Base-by-base conservation (phyloP, 495 filamentous ascomycete species). In the Tuber aestivum region DNA sequence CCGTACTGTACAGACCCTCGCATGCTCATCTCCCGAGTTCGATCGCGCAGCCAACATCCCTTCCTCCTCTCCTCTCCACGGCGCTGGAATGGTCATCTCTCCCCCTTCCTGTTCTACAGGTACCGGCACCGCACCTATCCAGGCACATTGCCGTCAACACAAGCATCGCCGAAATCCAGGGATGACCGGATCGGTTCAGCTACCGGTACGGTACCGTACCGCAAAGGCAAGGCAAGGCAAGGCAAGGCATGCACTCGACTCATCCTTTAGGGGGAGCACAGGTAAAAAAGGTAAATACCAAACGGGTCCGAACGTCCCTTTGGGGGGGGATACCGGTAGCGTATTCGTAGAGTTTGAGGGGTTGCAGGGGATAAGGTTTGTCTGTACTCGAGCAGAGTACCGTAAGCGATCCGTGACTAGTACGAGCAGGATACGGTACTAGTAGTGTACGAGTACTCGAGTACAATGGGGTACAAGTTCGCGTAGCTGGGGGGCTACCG, bases 291-390 rank as follows among this genome's bases (percentile, higher is more conserved):
- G 50, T n/a, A 50, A 50, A 50, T 20, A 10, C 8, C n/a, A 32
- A 61, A 61, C 50, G n/a, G 50, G n/a, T 4, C 12, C 12, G 5
- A 50, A 50, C 20, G 45, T n/a, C 45, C 45, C 21, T n/a, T 50
- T 50, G 23, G 0, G 45, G 45, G 9, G 69, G 41, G 20, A 79
- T 77, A 7, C 78, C 2, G 38, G 38, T 40, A 40, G 38, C 38
- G 44, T 48, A 48, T 14, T 42, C 41, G 41, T 42, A 48, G 44
- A 48, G 20, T 23, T 48, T 48, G 44, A 48, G 44, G 21, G 45
- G 45, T 44, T 10, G 16, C 42, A 16, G 16, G 42, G 42, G 16
- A 44, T 50, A 50, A 50, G n/a, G 45, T 20, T 23, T 23, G 45
- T n/a, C 45, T 5, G 45, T 48, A 48, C 1, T 4, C 44, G 20